Evolutionary conservation across 345 rosid species (phyloP), one percentile per base, ranked within the genome.

Genomic region (Rhodomyrtus tomentosa): DNA sequence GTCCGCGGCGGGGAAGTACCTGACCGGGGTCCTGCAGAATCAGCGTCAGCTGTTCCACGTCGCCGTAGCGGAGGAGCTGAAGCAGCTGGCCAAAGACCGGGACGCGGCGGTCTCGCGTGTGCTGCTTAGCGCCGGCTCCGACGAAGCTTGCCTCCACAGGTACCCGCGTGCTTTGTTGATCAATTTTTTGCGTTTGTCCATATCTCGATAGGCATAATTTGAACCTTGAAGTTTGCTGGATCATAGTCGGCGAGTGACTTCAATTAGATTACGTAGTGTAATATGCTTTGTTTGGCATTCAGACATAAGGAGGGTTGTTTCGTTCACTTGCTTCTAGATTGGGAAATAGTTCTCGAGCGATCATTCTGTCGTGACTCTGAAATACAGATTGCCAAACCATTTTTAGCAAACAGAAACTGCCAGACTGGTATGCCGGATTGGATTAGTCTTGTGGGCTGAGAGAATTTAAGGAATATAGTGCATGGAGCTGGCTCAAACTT

Each of bases 71-170:
- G 94, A 94, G 87, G 98, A 97, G 90, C 88, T 97, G 45, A 94
- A 95, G 85, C 92, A 85, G 15, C 86, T 97, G 50, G 93, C 98
- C 32, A 89, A 83, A 38, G 98, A 90, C 32, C 92, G 98, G 10
- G 91, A 92, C 51, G 91, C 89, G 6, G 93, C 98, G 24, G 83
- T 89, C 5, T 59, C 88, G 85, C 96, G 98, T 73, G 91, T 95
- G 94, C 81, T 84, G 18, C 91, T 89, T 24, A 89, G 93, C 89
- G 89, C 91, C 83, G 93, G 90, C 85, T 93, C 98, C 55, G 94
- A 95, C 42, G 98, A 94, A 82, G 98, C 92, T 22, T 83, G 85
- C 79, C 98, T 97, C 83, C 95, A 97, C 90, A 94, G 98, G 98
- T 96, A 79, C 59, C 72, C 59, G 10, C 36, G 10, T 5, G 76